phyloP scores from a whole-genome alignment of 2,329 filamentous ascomycete genomes.

The Aspergillus chevalieri region DNA sequence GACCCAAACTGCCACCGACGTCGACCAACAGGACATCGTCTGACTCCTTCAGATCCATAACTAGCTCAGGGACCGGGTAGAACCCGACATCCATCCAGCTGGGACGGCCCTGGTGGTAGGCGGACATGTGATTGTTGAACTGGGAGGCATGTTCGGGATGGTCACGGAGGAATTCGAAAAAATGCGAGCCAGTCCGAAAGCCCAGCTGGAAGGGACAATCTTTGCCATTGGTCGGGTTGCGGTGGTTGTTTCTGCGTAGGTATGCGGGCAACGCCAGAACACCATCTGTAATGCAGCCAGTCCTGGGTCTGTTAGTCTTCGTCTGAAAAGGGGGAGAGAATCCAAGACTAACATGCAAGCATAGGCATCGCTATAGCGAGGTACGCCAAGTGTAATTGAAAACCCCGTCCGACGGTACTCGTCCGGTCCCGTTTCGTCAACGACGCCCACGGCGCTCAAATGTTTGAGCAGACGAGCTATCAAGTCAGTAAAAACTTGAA shows the following conservation, averaged over 20 bases:
- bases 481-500: background rate
- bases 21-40: slow-evolving; percentile 33
- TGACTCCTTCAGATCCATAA: slow-evolving; percentile 1
- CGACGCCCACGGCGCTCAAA: slow-evolving; percentile 28
- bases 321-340: too few relatives aligned
- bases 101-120: slow-evolving; percentile 12
- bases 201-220: slow-evolving; percentile 20
- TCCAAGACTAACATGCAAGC: slow-evolving; percentile 18
- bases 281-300: slow-evolving; percentile 13
- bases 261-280: slow-evolving; percentile 15
- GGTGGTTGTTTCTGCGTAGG: slow-evolving; percentile 18
- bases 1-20: slow-evolving; percentile 38
- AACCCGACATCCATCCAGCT: slow-evolving; percentile 23
- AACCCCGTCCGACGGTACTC: slow-evolving; percentile 29
- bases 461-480: slow-evolving; percentile 29
- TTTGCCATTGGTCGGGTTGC: slow-evolving; percentile 15
- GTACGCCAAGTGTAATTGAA: slow-evolving; percentile 20
- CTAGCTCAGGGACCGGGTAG: slow-evolving; percentile 16
- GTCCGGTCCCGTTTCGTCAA: slow-evolving; percentile 26
- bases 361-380: slow-evolving; percentile 20
- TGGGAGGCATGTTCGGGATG: slow-evolving; percentile 12
- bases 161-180: slow-evolving; percentile 19
- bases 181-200: slow-evolving; percentile 15
- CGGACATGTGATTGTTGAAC: slow-evolving; percentile 18
- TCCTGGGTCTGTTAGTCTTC: slow-evolving; percentile 4